Evolutionary conservation across 208 protist species (phyloP).

Genomic region (Crithidia brevicula): DNA sequence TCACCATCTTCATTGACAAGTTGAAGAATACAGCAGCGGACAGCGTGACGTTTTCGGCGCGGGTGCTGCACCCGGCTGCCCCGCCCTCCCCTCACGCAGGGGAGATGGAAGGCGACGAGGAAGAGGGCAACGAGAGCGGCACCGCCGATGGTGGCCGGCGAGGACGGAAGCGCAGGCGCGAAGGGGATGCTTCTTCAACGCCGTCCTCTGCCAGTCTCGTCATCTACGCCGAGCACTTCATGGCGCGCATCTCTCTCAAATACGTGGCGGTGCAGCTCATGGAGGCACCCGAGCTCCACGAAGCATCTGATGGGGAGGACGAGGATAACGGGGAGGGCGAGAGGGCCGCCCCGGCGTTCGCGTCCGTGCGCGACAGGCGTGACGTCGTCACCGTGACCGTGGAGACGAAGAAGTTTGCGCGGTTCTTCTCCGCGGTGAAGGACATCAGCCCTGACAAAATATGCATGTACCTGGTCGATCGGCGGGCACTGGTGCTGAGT

Average conservation of each 20-base stretch:
- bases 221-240: slow-evolving; percentile 58
- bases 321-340: slow-evolving; percentile 11
- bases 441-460: slow-evolving; percentile 55
- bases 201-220: slow-evolving; percentile 36
- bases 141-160: background rate
- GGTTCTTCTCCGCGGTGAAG: slow-evolving; percentile 71
- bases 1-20: slow-evolving; percentile 79
- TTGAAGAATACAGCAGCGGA: slow-evolving; percentile 68
- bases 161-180: slow-evolving; percentile 5
- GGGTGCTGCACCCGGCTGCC: slow-evolving; percentile 1
- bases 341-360: slow-evolving; percentile 7
- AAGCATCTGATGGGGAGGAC: background rate
- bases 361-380: background rate
- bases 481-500: slow-evolving; percentile 64
- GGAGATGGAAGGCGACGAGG: background rate
- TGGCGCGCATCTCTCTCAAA: slow-evolving; percentile 63
- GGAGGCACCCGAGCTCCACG: slow-evolving; percentile 1
- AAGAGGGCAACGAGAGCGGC: background rate
- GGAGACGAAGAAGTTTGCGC: slow-evolving; percentile 65
- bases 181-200: background rate
- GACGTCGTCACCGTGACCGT: slow-evolving; percentile 53
- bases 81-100: background rate
- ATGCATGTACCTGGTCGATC: slow-evolving; percentile 63
- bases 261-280: slow-evolving; percentile 62
- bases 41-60: slow-evolving; percentile 58